phyloP scores from a whole-genome alignment of 805 yeast genomes.

The Lachancea waltii region DNA sequence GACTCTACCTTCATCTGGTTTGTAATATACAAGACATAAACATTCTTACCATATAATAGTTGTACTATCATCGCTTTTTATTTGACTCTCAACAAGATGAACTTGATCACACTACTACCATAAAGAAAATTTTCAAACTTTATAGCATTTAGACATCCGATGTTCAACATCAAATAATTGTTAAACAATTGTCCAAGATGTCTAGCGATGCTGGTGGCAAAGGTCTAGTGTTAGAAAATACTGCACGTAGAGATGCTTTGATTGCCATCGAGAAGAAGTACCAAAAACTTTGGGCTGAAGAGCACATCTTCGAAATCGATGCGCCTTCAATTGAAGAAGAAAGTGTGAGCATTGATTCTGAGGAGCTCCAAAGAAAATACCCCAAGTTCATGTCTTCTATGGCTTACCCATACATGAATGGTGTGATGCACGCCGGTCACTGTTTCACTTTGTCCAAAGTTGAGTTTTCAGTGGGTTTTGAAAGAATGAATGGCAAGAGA shows the following conservation, averaged over 20 bases:
- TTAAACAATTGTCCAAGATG: too few species aligned
- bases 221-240: constrained; percentile 44
- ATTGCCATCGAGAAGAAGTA: constrained; percentile 83
- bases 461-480: constrained; percentile 88
- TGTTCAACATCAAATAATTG: too few species aligned
- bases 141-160: too few species aligned
- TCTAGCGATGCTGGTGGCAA: constrained; percentile 24
- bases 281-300: constrained; percentile 82
- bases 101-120: too few species aligned
- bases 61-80: too few species aligned
- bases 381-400: constrained; percentile 89
- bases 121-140: background rate
- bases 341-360: constrained; percentile 47
- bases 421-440: constrained; percentile 97
- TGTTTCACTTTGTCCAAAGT: constrained; percentile 90
- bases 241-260: constrained; percentile 91
- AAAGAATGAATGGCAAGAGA: constrained; percentile 88
- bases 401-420: constrained; percentile 99
- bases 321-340: constrained; percentile 75
- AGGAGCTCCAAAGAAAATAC: constrained; percentile 65
- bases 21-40: too few species aligned
- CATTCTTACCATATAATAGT: too few species aligned
- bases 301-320: constrained; percentile 76
- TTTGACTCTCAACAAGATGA: too few species aligned
- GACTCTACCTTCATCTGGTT: too few species aligned